Evolutionary conservation across 306 rosid species (phyloP), one percentile per base, ranked within the genome.

Genomic region (Castanopsis chinensis): DNA sequence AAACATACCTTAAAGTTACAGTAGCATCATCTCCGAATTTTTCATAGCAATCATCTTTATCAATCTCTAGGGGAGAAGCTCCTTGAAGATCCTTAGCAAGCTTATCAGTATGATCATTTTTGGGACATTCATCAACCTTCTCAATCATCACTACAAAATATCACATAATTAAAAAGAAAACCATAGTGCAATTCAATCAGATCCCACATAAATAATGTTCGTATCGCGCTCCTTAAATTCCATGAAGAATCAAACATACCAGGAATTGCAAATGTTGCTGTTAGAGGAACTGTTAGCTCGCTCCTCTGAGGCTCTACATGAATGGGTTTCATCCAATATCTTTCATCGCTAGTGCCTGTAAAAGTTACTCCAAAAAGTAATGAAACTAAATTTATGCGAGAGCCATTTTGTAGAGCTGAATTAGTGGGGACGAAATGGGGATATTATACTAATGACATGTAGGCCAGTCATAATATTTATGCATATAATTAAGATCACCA

Each of bases 1-100:
- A 79, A 78, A 72, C 54, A 49, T 73, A 81, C 84, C 85, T 52
- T 79, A 78, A 81, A 78, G 85, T 37, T 83, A 80, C 74, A 28
- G 53, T 53, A 71, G 45, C 58, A 18, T 15, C n/a, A 27, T 27
- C 30, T 21, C 58, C 67, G 52, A 2, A 25, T 70, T 56, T 76
- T 41, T 14, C 65, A 58, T 19, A 56, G 19, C 53, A 17, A 49
- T 28, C 64, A 68, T 35, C 17, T 55, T 55, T 74, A 71, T 28
- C 73, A 79, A 67, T 70, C 71, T 59, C 5, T 13, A 58, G 64
- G 33, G 17, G 3, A 30, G 51, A 37, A 35, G 32, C 12, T 1
- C 30, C 25, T 20, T 56, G 19, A 45, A 71, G 32, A 23, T 71
- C 59, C 3, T 43, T 49, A 13, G 3, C 20, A 3, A 71, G 58